Conservation (phyloP, 2,329 filamentous ascomycete species). For the Metarhizium humberi region DNA sequence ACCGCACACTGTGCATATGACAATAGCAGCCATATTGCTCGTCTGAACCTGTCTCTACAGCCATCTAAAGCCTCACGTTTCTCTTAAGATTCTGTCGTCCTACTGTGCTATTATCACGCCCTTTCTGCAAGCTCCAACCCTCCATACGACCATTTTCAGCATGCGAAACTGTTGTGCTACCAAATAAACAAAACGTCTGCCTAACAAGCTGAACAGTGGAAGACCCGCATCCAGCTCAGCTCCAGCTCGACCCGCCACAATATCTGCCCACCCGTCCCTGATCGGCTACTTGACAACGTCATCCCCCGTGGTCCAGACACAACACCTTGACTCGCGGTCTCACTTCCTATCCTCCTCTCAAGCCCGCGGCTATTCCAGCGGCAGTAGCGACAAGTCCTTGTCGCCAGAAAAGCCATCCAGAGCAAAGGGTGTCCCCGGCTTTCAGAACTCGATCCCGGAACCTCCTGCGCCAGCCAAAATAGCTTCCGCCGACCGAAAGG, state of each 20-base stretch:
- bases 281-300: constrained; percentile 60
- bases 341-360: constrained; percentile 28
- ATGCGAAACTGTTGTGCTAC: not conserved
- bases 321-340: constrained; percentile 27
- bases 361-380: constrained; percentile 50
- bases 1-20: not conserved
- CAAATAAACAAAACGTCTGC: not conserved
- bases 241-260: constrained; percentile 17
- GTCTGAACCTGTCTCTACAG: too few relatives aligned
- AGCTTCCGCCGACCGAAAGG: constrained; percentile 17
- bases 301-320: constrained; percentile 55
- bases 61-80: not conserved
- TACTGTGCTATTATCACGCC: too few relatives aligned
- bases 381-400: constrained; percentile 54
- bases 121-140: not conserved
- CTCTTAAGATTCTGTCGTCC: not conserved
- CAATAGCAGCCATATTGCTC: not conserved
- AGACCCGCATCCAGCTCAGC: constrained; percentile 14
- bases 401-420: not conserved
- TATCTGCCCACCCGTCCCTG: constrained; percentile 53
- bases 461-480: constrained; percentile 21
- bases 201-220: not conserved
- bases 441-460: constrained; percentile 14
- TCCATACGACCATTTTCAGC: not conserved
- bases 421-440: not conserved